These are phyloP conservation scores for Leccinum arenicola DNA, from an alignment of 768 basidiomycete genomes.

Conservation along the genomic window DNA sequence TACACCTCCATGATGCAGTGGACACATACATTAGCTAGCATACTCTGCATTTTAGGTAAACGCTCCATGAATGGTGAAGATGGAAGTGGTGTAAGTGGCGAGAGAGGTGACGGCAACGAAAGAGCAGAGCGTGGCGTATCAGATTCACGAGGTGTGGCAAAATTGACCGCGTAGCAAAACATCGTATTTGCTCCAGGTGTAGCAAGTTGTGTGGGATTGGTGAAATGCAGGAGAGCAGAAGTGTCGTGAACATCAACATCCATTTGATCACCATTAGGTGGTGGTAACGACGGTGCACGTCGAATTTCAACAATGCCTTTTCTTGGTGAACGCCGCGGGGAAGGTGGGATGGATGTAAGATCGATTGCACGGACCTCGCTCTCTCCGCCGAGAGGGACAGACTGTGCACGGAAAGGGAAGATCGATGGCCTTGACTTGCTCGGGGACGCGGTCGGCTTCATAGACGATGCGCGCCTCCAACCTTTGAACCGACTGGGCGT, in stretches of 20 bases:
- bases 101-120: conserved; percentile 27
- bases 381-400: too few species aligned
- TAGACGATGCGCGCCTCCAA: too few species aligned
- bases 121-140: neutral
- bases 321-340: conserved; percentile 27
- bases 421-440: too few species aligned
- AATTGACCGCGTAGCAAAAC: conserved; percentile 27
- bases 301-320: conserved; percentile 20
- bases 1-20: neutral
- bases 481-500: too few species aligned
- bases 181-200: conserved; percentile 8
- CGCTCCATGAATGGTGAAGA: conserved; percentile 38
- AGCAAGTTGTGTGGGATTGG: conserved; percentile 11
- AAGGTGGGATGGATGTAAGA: conserved; percentile 21
- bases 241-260: conserved; percentile 21
- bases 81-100: conserved; percentile 51
- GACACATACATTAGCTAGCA: conserved; percentile 20
- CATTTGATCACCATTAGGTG: conserved; percentile 21
- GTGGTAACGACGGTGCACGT: conserved; percentile 26
- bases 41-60: conserved; percentile 7
- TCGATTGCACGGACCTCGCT: conserved; percentile 17
- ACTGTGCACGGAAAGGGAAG: too few species aligned
- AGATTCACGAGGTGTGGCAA: conserved; percentile 24
- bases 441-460: too few species aligned
- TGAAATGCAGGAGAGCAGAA: conserved; percentile 22